Evolutionary conservation across 1,139 yeast genomes (phyloP).

Genomic region (Torulaspora pretoriensis): DNA sequence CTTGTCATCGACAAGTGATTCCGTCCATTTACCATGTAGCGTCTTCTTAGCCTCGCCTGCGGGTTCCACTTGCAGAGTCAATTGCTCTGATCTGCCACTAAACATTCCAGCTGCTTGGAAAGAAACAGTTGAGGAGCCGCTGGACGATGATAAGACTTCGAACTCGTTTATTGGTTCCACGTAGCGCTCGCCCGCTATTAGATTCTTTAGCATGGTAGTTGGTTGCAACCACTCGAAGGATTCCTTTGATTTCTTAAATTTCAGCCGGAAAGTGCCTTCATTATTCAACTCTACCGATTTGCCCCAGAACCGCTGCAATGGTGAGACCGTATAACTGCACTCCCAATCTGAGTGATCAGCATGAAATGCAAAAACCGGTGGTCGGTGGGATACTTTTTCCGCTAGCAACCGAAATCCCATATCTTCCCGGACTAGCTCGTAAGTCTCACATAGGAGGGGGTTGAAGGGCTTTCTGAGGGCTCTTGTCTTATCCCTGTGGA

Average conservation of each 20-base stretch:
- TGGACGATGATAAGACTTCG: conserved; percentile 62
- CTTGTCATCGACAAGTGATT: conserved; percentile 24
- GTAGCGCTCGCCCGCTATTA: conserved; percentile 92
- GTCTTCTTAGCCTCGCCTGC: conserved; percentile 18
- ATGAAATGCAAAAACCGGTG: conserved; percentile 75
- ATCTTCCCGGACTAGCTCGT: conserved; percentile 76
- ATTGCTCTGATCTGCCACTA: conserved; percentile 85
- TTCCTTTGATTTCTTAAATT: conserved; percentile 60
- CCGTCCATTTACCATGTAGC: conserved; percentile 35
- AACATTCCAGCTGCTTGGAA: conserved; percentile 69
- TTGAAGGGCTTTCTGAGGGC: conserved; percentile 85
- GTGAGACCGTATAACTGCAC: conserved; percentile 68
- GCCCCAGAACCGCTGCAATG: conserved; percentile 93
- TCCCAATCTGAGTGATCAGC: conserved; percentile 75
- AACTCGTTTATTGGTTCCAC: conserved; percentile 80
- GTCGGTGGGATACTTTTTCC: conserved; percentile 80
- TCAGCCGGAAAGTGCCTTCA: conserved; percentile 60
- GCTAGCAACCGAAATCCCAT: conserved; percentile 62
- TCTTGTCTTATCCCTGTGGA: conserved; percentile 69
- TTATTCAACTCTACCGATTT: conserved; percentile 81
- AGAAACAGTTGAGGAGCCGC: conserved; percentile 63
- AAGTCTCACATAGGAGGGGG: conserved; percentile 85
- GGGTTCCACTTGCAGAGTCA: conserved; percentile 53
- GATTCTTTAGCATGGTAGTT: conserved; percentile 72
- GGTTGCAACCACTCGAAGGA: conserved; percentile 79